phyloP scores from a whole-genome alignment of 2,329 filamentous ascomycete genomes.

The Trematosphaeria pertusa region DNA sequence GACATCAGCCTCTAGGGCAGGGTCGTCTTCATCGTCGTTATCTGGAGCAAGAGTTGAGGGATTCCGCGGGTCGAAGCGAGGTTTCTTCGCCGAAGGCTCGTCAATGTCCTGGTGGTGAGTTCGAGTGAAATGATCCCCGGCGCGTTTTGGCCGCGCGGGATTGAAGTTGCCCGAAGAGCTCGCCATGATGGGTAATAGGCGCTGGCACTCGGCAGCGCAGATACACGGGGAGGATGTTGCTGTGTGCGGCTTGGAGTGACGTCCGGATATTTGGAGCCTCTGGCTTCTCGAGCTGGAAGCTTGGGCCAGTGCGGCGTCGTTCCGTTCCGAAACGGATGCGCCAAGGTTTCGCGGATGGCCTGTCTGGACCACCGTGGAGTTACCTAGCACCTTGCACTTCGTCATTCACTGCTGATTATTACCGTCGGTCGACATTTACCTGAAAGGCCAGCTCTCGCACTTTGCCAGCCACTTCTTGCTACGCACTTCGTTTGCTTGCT shows the following conservation, averaged over 20 bases:
- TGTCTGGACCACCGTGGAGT: conserved; percentile 27
- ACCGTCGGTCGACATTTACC: conserved; percentile 1
- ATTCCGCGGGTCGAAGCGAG: conserved; percentile 93
- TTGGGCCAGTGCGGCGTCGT: conserved; percentile 23
- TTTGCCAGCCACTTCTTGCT: background rate
- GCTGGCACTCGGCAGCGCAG: no score
- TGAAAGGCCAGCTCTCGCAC: conserved; percentile 3
- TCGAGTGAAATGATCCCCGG: conserved; percentile 80
- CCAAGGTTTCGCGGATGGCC: conserved; percentile 24
- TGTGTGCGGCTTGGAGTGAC: conserved; percentile 9
- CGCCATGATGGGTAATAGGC: conserved; percentile 37
- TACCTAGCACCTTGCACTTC: conserved; percentile 23
- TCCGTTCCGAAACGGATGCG: conserved; percentile 12
- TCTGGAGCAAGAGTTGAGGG: conserved; percentile 90
- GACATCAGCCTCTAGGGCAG: conserved; percentile 87
- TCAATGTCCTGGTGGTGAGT: conserved; percentile 69
- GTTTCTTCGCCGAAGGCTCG: conserved; percentile 71
- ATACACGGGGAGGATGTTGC: no score
- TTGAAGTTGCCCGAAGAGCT: conserved; percentile 36
- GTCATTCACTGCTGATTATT: conserved; percentile 22
- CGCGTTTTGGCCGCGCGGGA: conserved; percentile 80
- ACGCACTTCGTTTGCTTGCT: background rate
- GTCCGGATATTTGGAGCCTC: conserved; percentile 13
- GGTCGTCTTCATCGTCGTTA: conserved; percentile 75
- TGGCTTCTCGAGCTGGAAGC: conserved; percentile 24